Base-by-base conservation (phyloP, 1,284 basidiomycete species). In the Golubevia sp. region DNA sequence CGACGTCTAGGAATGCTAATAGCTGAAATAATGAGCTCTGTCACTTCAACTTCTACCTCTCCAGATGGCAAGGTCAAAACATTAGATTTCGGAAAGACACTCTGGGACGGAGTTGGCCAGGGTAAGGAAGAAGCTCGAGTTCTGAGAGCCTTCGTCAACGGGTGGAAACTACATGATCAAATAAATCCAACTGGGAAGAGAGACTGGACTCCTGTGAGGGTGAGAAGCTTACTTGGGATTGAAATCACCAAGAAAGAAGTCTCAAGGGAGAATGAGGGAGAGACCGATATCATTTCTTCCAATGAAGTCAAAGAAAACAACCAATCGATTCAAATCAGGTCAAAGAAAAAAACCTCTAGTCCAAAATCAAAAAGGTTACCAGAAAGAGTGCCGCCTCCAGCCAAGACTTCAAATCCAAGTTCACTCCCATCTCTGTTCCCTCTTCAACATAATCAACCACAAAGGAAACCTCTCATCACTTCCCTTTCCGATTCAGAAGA, bases 1-100 rank as follows among this genome's bases (percentile, higher is more conserved):
- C 90, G 95, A 1, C 87, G 91, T n/a, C 91, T 93, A 69, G 96
- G 96, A 1, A 97, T 98, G 94, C 87, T 98, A 11, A 89, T 90
- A 0, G 96, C 92, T 0, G 96, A 99, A 83, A 20, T 77, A 24
- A 54, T 77, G 18, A 77, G 73, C 55, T 62, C 38, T 5, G 4
- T 34, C 11, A 34, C 30, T 11, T 34, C 30, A 34, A 61, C 59
- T 44, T 21, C 52, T 1, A 21, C n/a, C 1, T 59, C 58, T 20
- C 52, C 3, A 11, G 57, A 38, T 5, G 59, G 11, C 2, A 55
- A 38, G 0, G 56, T 54, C 3, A 91, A 91, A 81, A 87, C 87
- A 50, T 86, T 98, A 5, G 86, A 88, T 63, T 98, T 98, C 69
- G 89, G 88, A 0, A 88, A 87, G 1, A 76, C 76, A 2, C 83